Evolutionary conservation across 208 protist genomes (phyloP).

Genomic region (Leishmania major): DNA sequence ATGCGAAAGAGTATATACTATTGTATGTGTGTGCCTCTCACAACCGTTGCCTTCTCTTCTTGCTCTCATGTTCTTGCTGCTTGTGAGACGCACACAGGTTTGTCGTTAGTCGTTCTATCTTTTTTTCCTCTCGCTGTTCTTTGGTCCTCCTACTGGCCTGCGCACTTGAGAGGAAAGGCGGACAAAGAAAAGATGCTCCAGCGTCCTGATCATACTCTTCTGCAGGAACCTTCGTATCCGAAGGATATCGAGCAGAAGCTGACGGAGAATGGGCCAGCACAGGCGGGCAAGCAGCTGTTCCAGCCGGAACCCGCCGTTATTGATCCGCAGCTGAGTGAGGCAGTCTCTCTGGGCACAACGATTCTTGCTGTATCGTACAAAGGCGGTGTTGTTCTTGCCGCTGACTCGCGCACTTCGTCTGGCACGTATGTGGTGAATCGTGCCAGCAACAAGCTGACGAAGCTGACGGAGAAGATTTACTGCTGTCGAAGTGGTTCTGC

Average conservation of each 20-base stretch:
- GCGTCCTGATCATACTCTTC: constrained; percentile 61
- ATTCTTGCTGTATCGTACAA: constrained; percentile 98
- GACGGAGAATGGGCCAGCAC: constrained; percentile 68
- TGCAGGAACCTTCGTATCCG: constrained; percentile 81
- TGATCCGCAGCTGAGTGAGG: constrained; percentile 84
- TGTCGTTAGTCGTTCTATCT: neutral
- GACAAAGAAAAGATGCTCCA: constrained; percentile 61
- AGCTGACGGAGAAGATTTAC: constrained; percentile 96
- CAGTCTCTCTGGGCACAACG: constrained; percentile 94
- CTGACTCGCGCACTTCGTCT: constrained; percentile 97
- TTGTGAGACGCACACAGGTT: neutral
- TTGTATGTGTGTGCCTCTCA: neutral
- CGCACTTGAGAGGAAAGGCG: neutral
- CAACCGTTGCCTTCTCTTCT: neutral
- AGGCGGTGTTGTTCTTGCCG: constrained; percentile 97
- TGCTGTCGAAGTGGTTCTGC: constrained; percentile 98
- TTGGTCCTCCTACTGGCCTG: neutral
- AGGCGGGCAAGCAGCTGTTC: constrained; percentile 70
- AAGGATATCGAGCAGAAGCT: constrained; percentile 46
- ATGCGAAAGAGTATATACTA: neutral
- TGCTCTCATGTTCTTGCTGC: neutral
- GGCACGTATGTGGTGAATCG: constrained; percentile 98
- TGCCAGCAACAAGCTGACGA: constrained; percentile 98
- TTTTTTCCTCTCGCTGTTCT: constrained; percentile 5
- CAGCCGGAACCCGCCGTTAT: constrained; percentile 71